These are phyloP conservation scores for Populus tremula DNA, from an alignment of 345 rosid species.

Conservation along the genomic window DNA sequence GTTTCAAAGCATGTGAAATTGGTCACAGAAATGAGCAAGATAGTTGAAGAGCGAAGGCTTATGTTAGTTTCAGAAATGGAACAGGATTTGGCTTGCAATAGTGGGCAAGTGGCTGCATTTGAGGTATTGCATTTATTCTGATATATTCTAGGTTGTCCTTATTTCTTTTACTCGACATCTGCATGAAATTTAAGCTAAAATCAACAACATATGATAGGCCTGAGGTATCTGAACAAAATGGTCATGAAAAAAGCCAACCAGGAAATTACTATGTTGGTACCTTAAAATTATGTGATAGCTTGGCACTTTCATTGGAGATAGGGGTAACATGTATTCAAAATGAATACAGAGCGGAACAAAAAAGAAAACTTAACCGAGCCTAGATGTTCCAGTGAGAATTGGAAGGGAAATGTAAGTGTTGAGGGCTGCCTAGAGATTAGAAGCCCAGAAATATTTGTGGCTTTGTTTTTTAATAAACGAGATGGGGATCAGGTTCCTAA, in stretches of 20 bases:
- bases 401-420: background rate
- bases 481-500: background rate
- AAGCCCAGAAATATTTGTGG: background rate
- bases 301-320: background rate
- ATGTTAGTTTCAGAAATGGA: slow-evolving; percentile 92
- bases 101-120: slow-evolving; percentile 96
- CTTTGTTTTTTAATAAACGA: background rate
- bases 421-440: background rate
- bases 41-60: slow-evolving; percentile 88
- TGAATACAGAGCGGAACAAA: background rate
- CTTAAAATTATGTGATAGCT: background rate
- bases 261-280: background rate
- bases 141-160: background rate
- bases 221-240: background rate
- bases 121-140: slow-evolving; percentile 53
- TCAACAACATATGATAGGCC: background rate
- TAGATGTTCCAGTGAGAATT: background rate
- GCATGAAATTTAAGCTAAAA: background rate
- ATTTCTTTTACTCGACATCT: background rate
- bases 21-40: slow-evolving; percentile 97
- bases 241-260: background rate
- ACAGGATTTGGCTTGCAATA: slow-evolving; percentile 97
- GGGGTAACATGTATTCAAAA: background rate
- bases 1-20: slow-evolving; percentile 94
- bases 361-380: background rate